These are phyloP conservation scores for Suillus variegatus DNA, from an alignment of 768 basidiomycete genomes.

Conservation along the genomic window DNA sequence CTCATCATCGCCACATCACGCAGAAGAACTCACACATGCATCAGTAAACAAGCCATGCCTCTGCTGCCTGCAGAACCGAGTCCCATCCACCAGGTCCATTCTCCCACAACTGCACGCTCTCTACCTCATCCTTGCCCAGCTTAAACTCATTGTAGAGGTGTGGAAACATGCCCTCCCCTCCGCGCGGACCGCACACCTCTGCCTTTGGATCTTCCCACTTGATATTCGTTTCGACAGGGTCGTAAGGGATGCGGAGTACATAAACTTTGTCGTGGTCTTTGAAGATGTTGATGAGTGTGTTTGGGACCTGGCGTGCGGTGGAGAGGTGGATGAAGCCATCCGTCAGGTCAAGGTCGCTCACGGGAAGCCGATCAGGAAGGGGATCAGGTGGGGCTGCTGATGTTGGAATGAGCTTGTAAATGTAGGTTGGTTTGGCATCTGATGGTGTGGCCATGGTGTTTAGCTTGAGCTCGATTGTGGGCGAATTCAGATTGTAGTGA, in stretches of 20 bases:
- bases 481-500: neutral
- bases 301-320: constrained; percentile 48
- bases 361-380: constrained; percentile 47
- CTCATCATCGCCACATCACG: neutral
- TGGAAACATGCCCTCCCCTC: constrained; percentile 50
- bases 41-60: constrained; percentile 39
- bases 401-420: constrained; percentile 61
- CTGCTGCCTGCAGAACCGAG: constrained; percentile 21
- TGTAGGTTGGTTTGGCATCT: constrained; percentile 42
- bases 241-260: constrained; percentile 46
- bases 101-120: constrained; percentile 36
- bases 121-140: constrained; percentile 47
- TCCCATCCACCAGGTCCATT: constrained; percentile 35
- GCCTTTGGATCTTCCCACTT: constrained; percentile 52
- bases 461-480: neutral
- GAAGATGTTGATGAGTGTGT: constrained; percentile 55
- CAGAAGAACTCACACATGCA: neutral
- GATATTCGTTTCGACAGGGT: constrained; percentile 38
- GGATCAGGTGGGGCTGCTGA: constrained; percentile 39
- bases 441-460: constrained; percentile 11
- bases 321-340: constrained; percentile 60
- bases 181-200: constrained; percentile 41
- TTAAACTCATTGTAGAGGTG: constrained; percentile 51
- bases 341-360: constrained; percentile 48
- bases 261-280: constrained; percentile 37